Evolutionary conservation across 2,329 filamentous ascomycete genomes (phyloP), one percentile per base, ranked within the genome.

Genomic region (Ophiocordyceps camponoti-floridani): DNA sequence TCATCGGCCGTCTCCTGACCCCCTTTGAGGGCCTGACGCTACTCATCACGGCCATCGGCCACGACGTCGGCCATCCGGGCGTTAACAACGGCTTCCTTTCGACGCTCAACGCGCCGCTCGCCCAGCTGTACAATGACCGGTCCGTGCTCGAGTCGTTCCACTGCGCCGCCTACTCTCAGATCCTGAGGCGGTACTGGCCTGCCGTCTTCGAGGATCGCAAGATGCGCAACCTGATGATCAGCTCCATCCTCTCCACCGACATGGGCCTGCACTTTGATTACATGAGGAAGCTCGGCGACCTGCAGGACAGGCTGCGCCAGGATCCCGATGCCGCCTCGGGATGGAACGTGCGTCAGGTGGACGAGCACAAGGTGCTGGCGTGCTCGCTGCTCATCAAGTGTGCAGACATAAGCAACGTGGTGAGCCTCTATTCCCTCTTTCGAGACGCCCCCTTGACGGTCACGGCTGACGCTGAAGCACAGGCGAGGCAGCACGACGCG

Each of bases 191-290:
- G 43, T 81, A 96, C 59, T 98, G 91, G 91, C 86, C 88, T 0
- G 69, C 75, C 4, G 82, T 82, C 2, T 93, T 93, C 52, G 72
- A 81, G 50, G 81, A 91, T 53, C 71, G 72, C 42, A 79, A 79
- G 47, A 84, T 96, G 73, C 79, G 89, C 45, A 83, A 81, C 52
- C 68, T 94, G 7, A 91, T 96, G 81, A 96, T 95, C 54, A 94
- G 86, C 59, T 91, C 86, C n/a, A 96, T 98, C 47, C 67, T 98
- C 23, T 86, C 91, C 3, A 98, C 91, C 0, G 91, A 98, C 56
- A 98, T 98, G 91, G 87, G 87, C 8, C 65, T 94, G 7, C 91
- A 98, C 62, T 94, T 94, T 54, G 87, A 93, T 54, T 98, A 95
- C 61, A 96, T 96, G 87, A 80, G 81, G 56, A 84, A 82, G 58